A percentile compares a stretch with the other conserved stretches of the same genome.
These are phyloP conservation scores for Quercus cerris DNA, from an alignment of 306 rosid genomes.

Conservation along the genomic window DNA sequence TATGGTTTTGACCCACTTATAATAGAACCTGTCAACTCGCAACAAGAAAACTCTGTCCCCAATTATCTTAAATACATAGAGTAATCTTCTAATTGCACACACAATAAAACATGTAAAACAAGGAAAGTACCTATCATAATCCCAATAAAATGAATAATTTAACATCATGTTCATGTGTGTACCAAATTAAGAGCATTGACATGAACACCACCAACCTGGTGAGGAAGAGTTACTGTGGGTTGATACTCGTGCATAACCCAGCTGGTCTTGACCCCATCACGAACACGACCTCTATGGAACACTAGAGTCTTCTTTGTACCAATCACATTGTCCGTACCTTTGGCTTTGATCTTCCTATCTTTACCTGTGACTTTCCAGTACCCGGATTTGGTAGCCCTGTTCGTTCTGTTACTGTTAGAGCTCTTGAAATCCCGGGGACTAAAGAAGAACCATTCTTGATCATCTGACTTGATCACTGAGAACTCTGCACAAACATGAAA, in stretches of 20 bases:
- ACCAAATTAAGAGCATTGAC: neutral
- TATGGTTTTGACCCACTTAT: neutral
- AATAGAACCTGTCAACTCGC: neutral
- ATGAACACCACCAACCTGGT: conserved; percentile 32
- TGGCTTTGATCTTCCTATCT: conserved; percentile 28
- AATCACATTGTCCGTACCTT: conserved; percentile 22
- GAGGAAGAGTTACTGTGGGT: neutral
- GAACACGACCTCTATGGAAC: conserved; percentile 35
- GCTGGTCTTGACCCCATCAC: conserved; percentile 18
- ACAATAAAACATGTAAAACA: too few relatives aligned
- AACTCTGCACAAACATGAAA: conserved; percentile 7
- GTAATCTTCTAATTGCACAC: too few relatives aligned
- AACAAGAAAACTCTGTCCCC: neutral
- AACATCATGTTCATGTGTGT: neutral
- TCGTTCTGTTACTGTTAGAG: conserved; percentile 18
- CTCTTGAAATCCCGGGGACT: conserved; percentile 34
- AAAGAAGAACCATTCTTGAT: conserved; percentile 65
- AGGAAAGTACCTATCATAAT: neutral
- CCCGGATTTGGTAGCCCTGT: conserved; percentile 47
- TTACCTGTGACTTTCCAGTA: conserved; percentile 70
- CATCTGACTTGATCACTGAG: conserved; percentile 37
- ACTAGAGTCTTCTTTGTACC: conserved; percentile 69
- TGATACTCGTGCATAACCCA: conserved; percentile 81
- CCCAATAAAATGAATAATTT: neutral
- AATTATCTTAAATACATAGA: too few relatives aligned